phyloP scores from a whole-genome alignment of 495 filamentous ascomycete genomes.

The Glarea lozoyensis region DNA sequence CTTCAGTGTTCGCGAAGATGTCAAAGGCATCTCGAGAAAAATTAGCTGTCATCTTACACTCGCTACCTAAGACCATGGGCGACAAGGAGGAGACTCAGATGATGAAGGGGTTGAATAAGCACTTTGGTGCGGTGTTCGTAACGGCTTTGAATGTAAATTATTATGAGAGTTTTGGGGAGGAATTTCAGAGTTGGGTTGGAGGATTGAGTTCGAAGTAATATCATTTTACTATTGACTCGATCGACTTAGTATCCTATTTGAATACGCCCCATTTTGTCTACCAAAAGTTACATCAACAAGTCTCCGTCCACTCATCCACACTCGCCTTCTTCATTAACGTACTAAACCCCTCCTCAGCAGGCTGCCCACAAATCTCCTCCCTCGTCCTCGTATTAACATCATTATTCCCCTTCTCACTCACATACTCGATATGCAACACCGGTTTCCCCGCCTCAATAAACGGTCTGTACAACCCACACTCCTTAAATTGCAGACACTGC shows the following conservation, averaged over 20 bases:
- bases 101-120: conserved; percentile 27
- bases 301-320: conserved; percentile 49
- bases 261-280: no score
- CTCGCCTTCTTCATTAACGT: conserved; percentile 58
- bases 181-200: conserved; percentile 34
- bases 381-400: no score
- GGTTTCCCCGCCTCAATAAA: conserved; percentile 55
- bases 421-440: conserved; percentile 68
- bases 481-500: conserved; percentile 53
- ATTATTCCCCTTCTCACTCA: no score
- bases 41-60: conserved; percentile 36
- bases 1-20: conserved; percentile 21
- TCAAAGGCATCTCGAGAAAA: conserved; percentile 26
- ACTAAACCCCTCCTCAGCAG: conserved; percentile 40
- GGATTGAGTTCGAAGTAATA: no score
- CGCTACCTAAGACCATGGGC: conserved; percentile 27
- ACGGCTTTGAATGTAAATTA: conserved; percentile 34
- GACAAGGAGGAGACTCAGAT: conserved; percentile 26
- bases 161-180: conserved; percentile 35
- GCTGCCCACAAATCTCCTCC: conserved; percentile 25
- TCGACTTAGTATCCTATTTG: no score
- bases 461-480: conserved; percentile 46
- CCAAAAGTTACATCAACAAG: conserved; percentile 30
- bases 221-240: no score
- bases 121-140: conserved; percentile 35